Evolutionary conservation across 345 rosid species (phyloP).

Genomic region (Lumnitzera racemosa): DNA sequence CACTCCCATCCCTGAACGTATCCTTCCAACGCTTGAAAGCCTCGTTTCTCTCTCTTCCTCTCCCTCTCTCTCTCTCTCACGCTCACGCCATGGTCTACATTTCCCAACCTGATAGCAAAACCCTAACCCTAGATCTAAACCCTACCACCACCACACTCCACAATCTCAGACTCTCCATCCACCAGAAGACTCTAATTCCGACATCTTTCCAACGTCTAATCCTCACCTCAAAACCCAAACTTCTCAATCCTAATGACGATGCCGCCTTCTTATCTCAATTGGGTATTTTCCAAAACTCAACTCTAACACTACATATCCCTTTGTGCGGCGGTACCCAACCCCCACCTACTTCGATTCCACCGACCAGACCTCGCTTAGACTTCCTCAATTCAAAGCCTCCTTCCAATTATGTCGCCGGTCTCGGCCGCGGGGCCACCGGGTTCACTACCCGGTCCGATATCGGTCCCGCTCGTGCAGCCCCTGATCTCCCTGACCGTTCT

Average conservation of each 20-base stretch:
- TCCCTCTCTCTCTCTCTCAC: no score
- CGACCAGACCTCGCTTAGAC: constrained; percentile 73
- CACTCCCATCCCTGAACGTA: no score
- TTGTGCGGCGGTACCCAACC: constrained; percentile 47
- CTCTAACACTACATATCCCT: constrained; percentile 48
- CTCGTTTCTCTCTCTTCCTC: no score
- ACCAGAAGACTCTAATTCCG: constrained; percentile 36
- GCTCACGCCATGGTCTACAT: constrained; percentile 43
- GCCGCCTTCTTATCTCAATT: constrained; percentile 39
- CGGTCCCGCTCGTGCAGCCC: constrained; percentile 94
- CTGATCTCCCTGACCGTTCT: constrained; percentile 77
- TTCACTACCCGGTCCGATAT: constrained; percentile 97
- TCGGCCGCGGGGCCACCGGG: constrained; percentile 95
- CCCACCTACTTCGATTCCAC: constrained; percentile 11
- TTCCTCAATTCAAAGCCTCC: constrained; percentile 84
- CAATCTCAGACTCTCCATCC: constrained; percentile 38
- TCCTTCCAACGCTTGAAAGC: no score
- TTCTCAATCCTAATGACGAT: constrained; percentile 7
- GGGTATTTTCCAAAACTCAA: constrained; percentile 36
- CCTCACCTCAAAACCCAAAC: constrained; percentile 12
- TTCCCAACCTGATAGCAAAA: constrained; percentile 39
- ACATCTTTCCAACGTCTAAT: constrained; percentile 29
- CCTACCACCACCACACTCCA: constrained; percentile 48
- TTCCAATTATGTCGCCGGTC: constrained; percentile 83
- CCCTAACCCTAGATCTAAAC: constrained; percentile 34